Evolutionary conservation across 2,329 filamentous ascomycete genomes (phyloP), one percentile per base, ranked within the genome.

Genomic region (Fusarium secorum): DNA sequence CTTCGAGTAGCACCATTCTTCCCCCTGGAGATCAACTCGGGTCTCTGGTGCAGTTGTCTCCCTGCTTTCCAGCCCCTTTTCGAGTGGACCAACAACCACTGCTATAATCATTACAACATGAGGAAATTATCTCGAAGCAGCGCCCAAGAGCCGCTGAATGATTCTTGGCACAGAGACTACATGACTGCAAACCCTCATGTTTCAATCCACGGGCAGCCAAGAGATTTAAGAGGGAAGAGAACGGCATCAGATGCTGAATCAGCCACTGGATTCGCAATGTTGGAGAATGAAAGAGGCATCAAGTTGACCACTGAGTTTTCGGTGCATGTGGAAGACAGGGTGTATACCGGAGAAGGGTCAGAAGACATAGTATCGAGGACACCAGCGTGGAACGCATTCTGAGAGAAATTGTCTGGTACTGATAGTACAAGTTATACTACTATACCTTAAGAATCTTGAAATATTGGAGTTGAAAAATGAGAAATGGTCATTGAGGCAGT

Each of bases 21-120:
- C 11, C 78, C 82, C 54, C 72, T 83, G 9, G 82, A 84, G 67
- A 76, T 78, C 45, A 82, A 84, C 63, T 74, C 81, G 45, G 83
- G 81, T n/a, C 74, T 84, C 33, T 84, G 82, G 81, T 80, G 81
- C 48, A 76, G 77, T 17, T 84, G 81, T 64, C 80, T 83, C 41
- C 81, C 81, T 7, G 77, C 81, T 4, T 67, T 83, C 15, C 81
- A 83, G 41, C 80, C 81, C 5, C 60, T 83, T 20, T 62, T 82
- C 11, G 79, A 81, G 45, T 18, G 57, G 38, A 44, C 64, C 56
- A 57, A 66, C 30, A 53, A 64, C 9, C 62, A 59, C 24, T 68
- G 51, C 33, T 58, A 54, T 26, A 24, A 60, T 64, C 46, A 65
- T 17, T 70, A 71, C 56, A 72, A 35, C 9, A 68, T 71, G 35